Evolutionary conservation across 108 stramenopile species (phyloP).

Genomic region (Skeletonema costatum): DNA sequence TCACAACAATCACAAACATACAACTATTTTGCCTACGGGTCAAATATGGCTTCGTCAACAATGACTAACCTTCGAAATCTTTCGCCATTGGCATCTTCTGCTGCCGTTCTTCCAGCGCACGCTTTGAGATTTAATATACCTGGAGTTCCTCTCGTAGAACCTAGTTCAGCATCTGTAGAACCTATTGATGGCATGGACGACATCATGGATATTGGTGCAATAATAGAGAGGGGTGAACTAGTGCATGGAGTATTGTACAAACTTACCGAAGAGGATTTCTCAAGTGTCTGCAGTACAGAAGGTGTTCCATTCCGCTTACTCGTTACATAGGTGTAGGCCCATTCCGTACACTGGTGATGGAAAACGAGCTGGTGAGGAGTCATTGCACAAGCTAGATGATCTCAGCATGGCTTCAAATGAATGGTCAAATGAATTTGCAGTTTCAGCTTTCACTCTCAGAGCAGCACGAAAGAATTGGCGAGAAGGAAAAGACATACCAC

Average conservation of each 20-base stretch:
- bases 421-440: no score
- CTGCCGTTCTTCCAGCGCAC: slow-evolving; percentile 69
- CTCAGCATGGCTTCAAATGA: slow-evolving; percentile 3
- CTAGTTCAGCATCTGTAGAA: slow-evolving; percentile 67
- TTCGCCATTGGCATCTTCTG: slow-evolving; percentile 50
- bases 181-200: slow-evolving; percentile 2
- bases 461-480: slow-evolving; percentile 30
- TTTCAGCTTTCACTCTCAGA: slow-evolving; percentile 62
- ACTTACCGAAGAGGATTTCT: slow-evolving; percentile 70
- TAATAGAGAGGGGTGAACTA: neutral
- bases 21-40: slow-evolving; percentile 82
- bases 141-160: slow-evolving; percentile 50
- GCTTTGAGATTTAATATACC: slow-evolving; percentile 57
- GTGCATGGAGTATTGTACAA: slow-evolving; percentile 81
- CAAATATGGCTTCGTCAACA: slow-evolving; percentile 69
- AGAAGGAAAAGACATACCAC: slow-evolving; percentile 40
- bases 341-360: slow-evolving; percentile 68
- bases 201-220: neutral
- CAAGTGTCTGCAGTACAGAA: slow-evolving; percentile 63
- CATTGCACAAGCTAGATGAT: slow-evolving; percentile 7
- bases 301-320: slow-evolving; percentile 76
- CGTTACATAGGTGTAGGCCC: slow-evolving; percentile 60
- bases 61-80: slow-evolving; percentile 66
- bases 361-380: slow-evolving; percentile 27
- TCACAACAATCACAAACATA: slow-evolving; percentile 19